These are phyloP conservation scores for Davidsoniella eucalypti DNA, from an alignment of 2,329 filamentous ascomycete genomes.

Conservation along the genomic window DNA sequence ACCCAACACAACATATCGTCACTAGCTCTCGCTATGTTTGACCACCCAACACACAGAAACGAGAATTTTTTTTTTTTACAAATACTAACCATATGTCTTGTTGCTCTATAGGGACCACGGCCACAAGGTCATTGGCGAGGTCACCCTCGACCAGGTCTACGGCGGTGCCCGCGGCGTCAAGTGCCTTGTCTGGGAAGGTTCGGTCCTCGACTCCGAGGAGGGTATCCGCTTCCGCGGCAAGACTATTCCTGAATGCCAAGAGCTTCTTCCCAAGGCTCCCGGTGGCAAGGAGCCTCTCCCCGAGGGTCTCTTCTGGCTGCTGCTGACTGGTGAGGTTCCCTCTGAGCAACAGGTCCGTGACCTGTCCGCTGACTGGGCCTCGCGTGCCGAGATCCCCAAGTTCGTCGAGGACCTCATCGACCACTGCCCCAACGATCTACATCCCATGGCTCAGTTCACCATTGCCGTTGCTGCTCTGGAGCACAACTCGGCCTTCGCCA, in stretches of 20 bases:
- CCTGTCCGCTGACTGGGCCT: constrained; percentile 96
- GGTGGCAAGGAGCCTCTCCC: constrained; percentile 94
- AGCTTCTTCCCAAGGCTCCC: constrained; percentile 90
- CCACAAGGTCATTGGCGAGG: constrained; percentile 88
- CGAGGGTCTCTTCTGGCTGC: constrained; percentile 99
- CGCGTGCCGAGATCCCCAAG: constrained; percentile 90
- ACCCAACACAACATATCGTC: not conserved
- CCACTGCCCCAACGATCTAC: constrained; percentile 95
- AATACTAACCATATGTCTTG: constrained; percentile 14
- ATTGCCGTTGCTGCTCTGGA: constrained; percentile 94
- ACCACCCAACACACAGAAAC: not conserved
- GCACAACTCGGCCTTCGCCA: constrained; percentile 93
- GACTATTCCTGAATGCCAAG: constrained; percentile 97
- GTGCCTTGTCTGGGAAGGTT: constrained; percentile 96
- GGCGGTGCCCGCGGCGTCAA: constrained; percentile 98
- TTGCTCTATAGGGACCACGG: constrained; percentile 58
- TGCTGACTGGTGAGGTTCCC: constrained; percentile 93
- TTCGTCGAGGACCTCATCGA: constrained; percentile 99
- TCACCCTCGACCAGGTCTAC: constrained; percentile 98
- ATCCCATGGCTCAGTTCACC: constrained; percentile 99
- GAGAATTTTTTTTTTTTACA: not conserved
- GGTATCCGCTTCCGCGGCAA: constrained; percentile 98
- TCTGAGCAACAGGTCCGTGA: constrained; percentile 96
- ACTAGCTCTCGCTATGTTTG: not conserved
- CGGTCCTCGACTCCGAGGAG: constrained; percentile 95